phyloP scores from a whole-genome alignment of 2,329 filamentous ascomycete genomes.

The Cercospora sp. region DNA sequence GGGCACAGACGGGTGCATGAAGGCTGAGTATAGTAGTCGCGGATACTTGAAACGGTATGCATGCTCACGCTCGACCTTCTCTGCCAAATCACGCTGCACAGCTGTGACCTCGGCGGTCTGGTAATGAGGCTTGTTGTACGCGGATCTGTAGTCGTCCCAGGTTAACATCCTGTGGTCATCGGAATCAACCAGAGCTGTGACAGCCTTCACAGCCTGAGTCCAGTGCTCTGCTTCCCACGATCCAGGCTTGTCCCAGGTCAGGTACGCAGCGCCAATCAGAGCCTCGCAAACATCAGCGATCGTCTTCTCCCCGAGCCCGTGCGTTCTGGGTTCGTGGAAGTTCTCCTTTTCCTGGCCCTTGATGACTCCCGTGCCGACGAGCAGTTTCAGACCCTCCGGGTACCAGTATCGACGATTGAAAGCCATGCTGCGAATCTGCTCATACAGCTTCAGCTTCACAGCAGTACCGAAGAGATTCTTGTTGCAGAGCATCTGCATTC shows the following conservation, averaged over 20 bases:
- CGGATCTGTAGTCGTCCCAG: constrained; percentile 71
- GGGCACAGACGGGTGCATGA: constrained; percentile 83
- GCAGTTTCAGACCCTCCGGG: constrained; percentile 72
- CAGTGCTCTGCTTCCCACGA: constrained; percentile 51
- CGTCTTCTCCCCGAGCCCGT: constrained; percentile 75
- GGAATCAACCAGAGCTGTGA: constrained; percentile 69
- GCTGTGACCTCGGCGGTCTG: constrained; percentile 64
- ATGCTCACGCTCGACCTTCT: constrained; percentile 61
- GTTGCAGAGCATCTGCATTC: constrained; percentile 91
- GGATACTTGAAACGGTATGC: constrained; percentile 72
- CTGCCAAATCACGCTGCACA: constrained; percentile 66
- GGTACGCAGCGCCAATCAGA: constrained; percentile 80
- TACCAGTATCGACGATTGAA: constrained; percentile 89
- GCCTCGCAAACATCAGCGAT: constrained; percentile 89
- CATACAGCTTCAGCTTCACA: constrained; percentile 63
- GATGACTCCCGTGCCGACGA: constrained; percentile 56
- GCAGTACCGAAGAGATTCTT: constrained; percentile 81
- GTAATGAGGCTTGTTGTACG: constrained; percentile 70
- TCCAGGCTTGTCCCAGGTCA: constrained; percentile 52
- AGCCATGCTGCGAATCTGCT: constrained; percentile 77
- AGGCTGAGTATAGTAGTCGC: constrained; percentile 76
- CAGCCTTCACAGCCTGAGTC: constrained; percentile 63
- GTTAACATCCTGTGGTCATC: constrained; percentile 66
- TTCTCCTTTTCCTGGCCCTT: constrained; percentile 46
- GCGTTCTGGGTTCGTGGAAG: constrained; percentile 50